Evolutionary conservation across 2,329 filamentous ascomycete species (phyloP), one percentile per base, ranked within the genome.

Genomic region (Epichloe brachyelytri): DNA sequence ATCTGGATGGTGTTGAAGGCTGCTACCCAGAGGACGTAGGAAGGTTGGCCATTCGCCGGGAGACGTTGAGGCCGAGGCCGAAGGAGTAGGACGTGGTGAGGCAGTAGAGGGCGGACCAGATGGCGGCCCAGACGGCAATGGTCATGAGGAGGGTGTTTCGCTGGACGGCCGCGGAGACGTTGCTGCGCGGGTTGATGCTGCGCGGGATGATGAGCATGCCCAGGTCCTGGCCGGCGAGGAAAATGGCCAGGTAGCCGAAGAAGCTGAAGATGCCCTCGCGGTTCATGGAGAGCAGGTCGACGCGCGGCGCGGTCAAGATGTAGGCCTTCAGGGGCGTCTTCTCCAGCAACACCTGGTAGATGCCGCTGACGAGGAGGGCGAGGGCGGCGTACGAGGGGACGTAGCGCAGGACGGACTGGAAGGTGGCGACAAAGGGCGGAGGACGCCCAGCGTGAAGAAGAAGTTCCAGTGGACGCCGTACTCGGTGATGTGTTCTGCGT

Each of bases 401-500:
- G 51, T 85, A 62, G 15, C 76, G 73, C 52, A 91, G 78, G 0
- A 83, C 71, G 1, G 85, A 78, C 63, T 94, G 87, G 54, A 91
- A 87, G 0, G 93, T 65, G 30, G 91, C 89, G 49, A 95, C 82
- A 60, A 95, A 95, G 0, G 90, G 90, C 0, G 91, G 22, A 98
- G 71, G 46, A 96, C 78, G 5, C 83, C 90, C 10, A 98, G 75
- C 0, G 93, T 98, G 69, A 97, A 97, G 76, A 98, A 98, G 68
- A 98, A 98, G 67, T 98, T 98, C 93, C 93, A 98, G 67, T 98
- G 93, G 10, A 98, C 88, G 43, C 93, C 93, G 63, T 98, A 98
- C 65, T 98, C 93, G 14, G 88, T 89, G 53, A 96, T 88, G 71
- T 98, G 93, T 66, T 98, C 93, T 3, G 90, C 90, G 64, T 98